Evolutionary conservation across 208 protist species (phyloP).

Genomic region (Wallacemonas collosoma): DNA sequence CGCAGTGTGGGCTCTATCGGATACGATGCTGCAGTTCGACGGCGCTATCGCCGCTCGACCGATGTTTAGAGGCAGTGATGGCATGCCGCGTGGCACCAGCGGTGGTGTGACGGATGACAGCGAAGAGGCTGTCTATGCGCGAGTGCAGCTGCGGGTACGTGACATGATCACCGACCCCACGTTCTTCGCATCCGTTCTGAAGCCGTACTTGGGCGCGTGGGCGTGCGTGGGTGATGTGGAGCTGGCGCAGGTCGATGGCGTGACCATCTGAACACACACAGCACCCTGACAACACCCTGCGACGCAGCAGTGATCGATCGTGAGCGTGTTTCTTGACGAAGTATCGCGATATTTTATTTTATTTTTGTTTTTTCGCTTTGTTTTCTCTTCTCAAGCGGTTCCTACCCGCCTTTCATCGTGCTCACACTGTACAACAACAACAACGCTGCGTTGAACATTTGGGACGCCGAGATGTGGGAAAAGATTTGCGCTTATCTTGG

Average conservation of each 20-base stretch:
- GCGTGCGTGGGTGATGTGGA: conserved; percentile 25
- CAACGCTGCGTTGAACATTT: too few species aligned
- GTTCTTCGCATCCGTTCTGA: conserved; percentile 32
- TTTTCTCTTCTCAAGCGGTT: too few species aligned
- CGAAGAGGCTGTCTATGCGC: background rate
- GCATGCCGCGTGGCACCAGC: background rate
- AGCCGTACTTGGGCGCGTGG: conserved; percentile 36
- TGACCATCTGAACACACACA: conserved; percentile 5
- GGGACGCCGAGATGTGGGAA: too few species aligned
- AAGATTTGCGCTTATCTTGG: too few species aligned
- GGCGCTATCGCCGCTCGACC: conserved; percentile 33
- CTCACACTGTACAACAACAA: background rate
- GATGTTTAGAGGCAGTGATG: background rate
- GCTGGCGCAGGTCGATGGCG: conserved; percentile 23
- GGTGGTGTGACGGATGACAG: background rate
- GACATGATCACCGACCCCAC: conserved; percentile 29
- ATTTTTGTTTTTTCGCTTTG: background rate
- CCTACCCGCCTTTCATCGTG: background rate
- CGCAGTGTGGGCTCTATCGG: conserved; percentile 33
- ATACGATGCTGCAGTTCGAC: conserved; percentile 39
- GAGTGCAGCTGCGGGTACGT: conserved; percentile 23
- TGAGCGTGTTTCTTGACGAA: background rate
- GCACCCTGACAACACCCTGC: background rate
- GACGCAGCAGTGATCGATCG: background rate
- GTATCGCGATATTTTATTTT: background rate